Evolutionary conservation across 164 flowering plant genomes (phyloP).

Genomic region (Magnolia kwangsiensis): DNA sequence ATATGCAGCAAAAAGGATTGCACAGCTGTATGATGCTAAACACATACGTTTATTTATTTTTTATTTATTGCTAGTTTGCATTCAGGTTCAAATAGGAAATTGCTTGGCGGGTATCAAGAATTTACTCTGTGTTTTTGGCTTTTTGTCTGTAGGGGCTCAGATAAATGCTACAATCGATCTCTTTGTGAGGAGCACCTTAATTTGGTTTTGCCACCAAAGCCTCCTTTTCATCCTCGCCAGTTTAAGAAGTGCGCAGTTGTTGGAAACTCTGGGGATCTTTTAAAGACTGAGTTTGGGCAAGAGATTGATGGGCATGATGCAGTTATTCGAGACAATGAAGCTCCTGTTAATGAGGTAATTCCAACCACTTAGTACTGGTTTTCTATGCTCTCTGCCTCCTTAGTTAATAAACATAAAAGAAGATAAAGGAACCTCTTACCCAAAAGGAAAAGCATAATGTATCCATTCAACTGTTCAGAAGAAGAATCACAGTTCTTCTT

Average conservation of each 20-base stretch:
- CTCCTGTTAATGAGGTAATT: conserved; percentile 87
- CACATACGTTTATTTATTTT: conserved; percentile 4
- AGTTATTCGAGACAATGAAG: conserved; percentile 94
- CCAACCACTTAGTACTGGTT: background rate
- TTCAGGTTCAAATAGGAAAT: background rate
- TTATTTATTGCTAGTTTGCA: background rate
- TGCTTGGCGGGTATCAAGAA: conserved; percentile 3
- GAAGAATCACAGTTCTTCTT: too few species aligned
- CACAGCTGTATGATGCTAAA: conserved; percentile 70
- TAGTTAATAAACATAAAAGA: background rate
- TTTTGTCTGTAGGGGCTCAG: conserved; percentile 53
- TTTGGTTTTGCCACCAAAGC: conserved; percentile 75
- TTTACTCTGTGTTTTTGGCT: background rate
- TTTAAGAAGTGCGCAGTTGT: conserved; percentile 93
- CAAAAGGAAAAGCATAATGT: background rate
- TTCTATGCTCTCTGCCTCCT: background rate
- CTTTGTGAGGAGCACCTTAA: conserved; percentile 96
- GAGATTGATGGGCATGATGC: conserved; percentile 97
- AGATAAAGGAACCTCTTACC: background rate
- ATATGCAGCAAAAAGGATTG: conserved; percentile 94
- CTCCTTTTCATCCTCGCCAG: conserved; percentile 94
- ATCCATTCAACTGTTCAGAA: too few species aligned
- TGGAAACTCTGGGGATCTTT: conserved; percentile 95
- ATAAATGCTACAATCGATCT: conserved; percentile 77
- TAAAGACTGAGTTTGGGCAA: conserved; percentile 87